Evolutionary conservation across 176 grass and related monocot species (phyloP).

Genomic region (Oryza nivara): DNA sequence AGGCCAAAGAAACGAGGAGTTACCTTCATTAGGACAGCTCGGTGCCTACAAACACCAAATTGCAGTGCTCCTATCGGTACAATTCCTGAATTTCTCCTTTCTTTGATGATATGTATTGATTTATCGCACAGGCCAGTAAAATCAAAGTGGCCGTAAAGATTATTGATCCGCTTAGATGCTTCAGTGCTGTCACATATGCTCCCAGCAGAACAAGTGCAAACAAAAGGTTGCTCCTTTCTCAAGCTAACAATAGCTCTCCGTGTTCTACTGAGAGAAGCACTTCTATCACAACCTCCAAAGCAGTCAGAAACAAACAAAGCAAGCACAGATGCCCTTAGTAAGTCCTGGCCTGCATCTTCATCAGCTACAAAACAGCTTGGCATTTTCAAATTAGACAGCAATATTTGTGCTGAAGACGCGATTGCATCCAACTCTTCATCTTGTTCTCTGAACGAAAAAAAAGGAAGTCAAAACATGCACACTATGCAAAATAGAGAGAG

Average conservation of each 20-base stretch:
- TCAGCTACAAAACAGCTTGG: constrained; percentile 55
- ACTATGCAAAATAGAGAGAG: constrained; percentile 16
- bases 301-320: constrained; percentile 99
- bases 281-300: constrained; percentile 94
- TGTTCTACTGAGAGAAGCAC: constrained; percentile 67
- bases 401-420: constrained; percentile 72
- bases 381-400: constrained; percentile 77
- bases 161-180: constrained; percentile 41
- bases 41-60: constrained; percentile 95
- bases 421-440: constrained; percentile 98
- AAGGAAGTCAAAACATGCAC: constrained; percentile 42
- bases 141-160: constrained; percentile 46
- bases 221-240: constrained; percentile 85
- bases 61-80: constrained; percentile 86
- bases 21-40: constrained; percentile 99
- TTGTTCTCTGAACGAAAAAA: constrained; percentile 62
- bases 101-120: constrained; percentile 84
- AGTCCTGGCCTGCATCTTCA: constrained; percentile 62
- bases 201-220: constrained; percentile 84
- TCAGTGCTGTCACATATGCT: constrained; percentile 44
- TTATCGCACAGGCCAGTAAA: constrained; percentile 66
- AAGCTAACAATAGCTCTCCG: constrained; percentile 73
- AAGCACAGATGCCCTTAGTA: constrained; percentile 78
- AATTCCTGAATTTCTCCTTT: constrained; percentile 81
- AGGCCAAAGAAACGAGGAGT: not conserved